Conservation (phyloP, 2,329 filamentous ascomycete genomes). For the Botrytis galanthina region DNA sequence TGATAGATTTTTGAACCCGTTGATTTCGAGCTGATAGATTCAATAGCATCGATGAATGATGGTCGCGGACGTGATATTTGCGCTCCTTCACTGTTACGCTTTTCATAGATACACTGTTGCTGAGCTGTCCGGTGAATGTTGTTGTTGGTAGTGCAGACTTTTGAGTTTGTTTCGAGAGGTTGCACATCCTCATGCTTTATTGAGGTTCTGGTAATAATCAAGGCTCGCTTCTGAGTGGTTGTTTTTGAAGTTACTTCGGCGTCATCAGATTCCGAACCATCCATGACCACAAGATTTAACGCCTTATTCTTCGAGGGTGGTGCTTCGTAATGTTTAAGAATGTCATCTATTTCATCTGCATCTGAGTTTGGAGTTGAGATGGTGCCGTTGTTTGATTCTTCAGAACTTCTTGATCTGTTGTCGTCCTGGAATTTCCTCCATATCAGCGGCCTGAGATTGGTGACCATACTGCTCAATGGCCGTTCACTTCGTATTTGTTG, state of each 20-base stretch:
- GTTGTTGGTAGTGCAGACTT: neutral
- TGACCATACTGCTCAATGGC: neutral
- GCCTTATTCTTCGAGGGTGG: neutral
- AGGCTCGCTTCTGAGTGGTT: slow-evolving; percentile 18
- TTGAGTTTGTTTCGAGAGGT: neutral
- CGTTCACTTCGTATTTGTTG: neutral
- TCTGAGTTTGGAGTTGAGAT: neutral
- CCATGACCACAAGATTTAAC: neutral
- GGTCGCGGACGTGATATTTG: neutral
- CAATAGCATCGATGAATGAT: neutral
- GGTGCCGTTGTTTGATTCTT: neutral
- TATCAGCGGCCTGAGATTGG: neutral
- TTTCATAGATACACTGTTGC: neutral
- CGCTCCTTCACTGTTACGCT: neutral
- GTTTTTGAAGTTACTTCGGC: neutral
- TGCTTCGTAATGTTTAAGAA: neutral
- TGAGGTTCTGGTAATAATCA: neutral
- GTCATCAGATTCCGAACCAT: slow-evolving; percentile 4
- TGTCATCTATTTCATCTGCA: neutral
- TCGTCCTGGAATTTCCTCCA: neutral
- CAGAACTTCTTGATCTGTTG: neutral
- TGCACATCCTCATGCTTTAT: neutral
- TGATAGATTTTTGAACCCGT: neutral
- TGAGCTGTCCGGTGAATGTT: neutral
- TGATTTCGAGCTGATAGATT: neutral